Evolutionary conservation across 2,329 filamentous ascomycete species (phyloP).

Genomic region (Talaromyces verruculosus): DNA sequence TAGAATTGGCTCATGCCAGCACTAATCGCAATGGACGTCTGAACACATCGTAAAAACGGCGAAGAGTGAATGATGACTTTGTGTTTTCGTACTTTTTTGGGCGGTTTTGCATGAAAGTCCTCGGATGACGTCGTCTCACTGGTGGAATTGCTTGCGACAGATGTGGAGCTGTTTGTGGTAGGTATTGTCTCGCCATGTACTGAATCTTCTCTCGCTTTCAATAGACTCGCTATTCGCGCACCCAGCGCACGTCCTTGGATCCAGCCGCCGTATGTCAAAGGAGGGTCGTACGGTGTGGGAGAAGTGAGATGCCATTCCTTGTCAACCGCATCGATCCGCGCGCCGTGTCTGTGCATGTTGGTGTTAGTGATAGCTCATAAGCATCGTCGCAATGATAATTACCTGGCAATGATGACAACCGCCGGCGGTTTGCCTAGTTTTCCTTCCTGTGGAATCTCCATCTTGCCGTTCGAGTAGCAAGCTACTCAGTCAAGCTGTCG

Average conservation of each 20-base stretch:
- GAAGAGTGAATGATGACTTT: conserved; percentile 87
- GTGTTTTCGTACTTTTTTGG: conserved; percentile 46
- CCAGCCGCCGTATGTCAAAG: conserved; percentile 92
- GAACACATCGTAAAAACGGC: conserved; percentile 89
- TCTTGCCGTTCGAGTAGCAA: neutral
- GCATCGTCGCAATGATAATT: conserved; percentile 10
- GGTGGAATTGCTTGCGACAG: conserved; percentile 13
- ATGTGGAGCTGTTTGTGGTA: neutral
- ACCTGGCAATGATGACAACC: conserved; percentile 47
- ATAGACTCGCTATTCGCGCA: conserved; percentile 74
- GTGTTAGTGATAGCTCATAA: conserved; percentile 1
- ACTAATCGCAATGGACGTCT: conserved; percentile 85
- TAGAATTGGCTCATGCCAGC: conserved; percentile 67
- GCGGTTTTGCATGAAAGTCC: neutral
- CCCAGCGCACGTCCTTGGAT: conserved; percentile 80
- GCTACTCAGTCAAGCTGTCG: neutral
- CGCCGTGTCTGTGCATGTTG: conserved; percentile 68
- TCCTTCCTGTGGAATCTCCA: conserved; percentile 28
- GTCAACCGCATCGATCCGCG: conserved; percentile 90
- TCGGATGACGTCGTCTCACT: neutral
- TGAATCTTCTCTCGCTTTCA: conserved; percentile 51
- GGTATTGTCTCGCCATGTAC: conserved; percentile 7
- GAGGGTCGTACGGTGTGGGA: conserved; percentile 91
- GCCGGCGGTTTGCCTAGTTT: conserved; percentile 36
- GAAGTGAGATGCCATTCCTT: conserved; percentile 93